Conservation (phyloP, 495 filamentous ascomycete species). For the Aspergillus sclerotioniger region DNA sequence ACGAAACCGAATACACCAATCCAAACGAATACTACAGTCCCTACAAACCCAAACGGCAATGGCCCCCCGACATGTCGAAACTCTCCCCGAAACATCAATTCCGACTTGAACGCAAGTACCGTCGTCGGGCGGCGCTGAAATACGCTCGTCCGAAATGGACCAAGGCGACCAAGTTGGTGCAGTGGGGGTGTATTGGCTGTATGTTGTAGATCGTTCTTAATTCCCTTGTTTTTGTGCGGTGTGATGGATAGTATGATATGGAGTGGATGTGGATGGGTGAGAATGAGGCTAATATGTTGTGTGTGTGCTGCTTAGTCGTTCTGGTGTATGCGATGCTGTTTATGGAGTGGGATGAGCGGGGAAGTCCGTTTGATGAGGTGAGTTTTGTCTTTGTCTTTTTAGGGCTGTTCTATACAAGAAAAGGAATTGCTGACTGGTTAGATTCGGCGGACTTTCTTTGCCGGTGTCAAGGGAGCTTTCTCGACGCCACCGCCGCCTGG, state of each 20-base stretch:
- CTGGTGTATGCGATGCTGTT: conserved; percentile 72
- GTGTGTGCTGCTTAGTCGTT: conserved; percentile 49
- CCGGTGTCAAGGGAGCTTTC: conserved; percentile 32
- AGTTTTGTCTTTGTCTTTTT: conserved; percentile 14
- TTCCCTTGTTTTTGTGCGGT: background rate
- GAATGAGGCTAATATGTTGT: background rate
- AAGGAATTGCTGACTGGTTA: conserved; percentile 16
- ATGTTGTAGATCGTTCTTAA: conserved; percentile 25
- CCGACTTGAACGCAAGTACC: conserved; percentile 61
- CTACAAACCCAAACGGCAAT: conserved; percentile 79
- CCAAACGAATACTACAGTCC: conserved; percentile 44
- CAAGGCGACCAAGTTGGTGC: conserved; percentile 66
- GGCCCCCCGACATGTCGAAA: conserved; percentile 89
- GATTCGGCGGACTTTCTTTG: conserved; percentile 41
- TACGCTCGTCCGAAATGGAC: conserved; percentile 72
- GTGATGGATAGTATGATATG: conserved; percentile 24
- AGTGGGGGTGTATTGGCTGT: conserved; percentile 68
- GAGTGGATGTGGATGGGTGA: background rate
- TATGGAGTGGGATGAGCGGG: conserved; percentile 68
- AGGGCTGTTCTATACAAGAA: background rate
- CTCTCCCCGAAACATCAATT: conserved; percentile 83
- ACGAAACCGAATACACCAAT: conserved; percentile 1
- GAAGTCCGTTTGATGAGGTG: conserved; percentile 59
- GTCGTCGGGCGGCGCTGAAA: conserved; percentile 67
- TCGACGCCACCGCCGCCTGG: conserved; percentile 35